Base-by-base conservation (phyloP, 2,329 filamentous ascomycete species). In the Raffaelea arxii region DNA sequence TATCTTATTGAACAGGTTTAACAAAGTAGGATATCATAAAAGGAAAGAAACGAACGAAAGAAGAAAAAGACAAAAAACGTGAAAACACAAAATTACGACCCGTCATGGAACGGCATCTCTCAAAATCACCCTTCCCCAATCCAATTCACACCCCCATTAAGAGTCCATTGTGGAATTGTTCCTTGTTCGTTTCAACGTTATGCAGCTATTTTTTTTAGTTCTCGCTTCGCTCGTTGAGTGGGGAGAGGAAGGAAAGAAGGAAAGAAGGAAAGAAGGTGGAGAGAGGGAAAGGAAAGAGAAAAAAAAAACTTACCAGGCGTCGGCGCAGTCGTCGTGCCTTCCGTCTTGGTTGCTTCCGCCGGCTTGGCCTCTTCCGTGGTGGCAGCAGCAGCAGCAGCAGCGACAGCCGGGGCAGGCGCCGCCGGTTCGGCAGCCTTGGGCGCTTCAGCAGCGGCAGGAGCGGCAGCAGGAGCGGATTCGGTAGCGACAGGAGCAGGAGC, bases 401-500 rank as follows among this genome's bases (percentile, higher is more conserved):
- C 42, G 18, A 55, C 46, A 18, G 53, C 48, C 38, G 54, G 47
- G 25, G 53, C 48, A 36, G 53, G n/a, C n/a, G n/a, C n/a, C n/a
- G n/a, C 46, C 16, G 50, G 46, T 46, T 52, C 52, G 18, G 46
- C 49, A 14, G 49, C 48, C 42, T 44, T 48, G 44, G 46, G 49
- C 12, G 49, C 21, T n/a, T 21, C 16, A 25, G 37, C 46, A 6
- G 43, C 43, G 37, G 49, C 42, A 14, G 49, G 14, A 22, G 36
- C 41, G 16, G 37, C 42, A 14, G 46, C 44, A 23, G 46, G 41
- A 12, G 47, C 42, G 18, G n/a, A n/a, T n/a, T n/a, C n/a, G n/a
- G n/a, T n/a, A n/a, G n/a, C n/a, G n/a, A n/a, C n/a, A n/a, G 56
- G 44, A 18, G 53, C 48, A 40, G 54, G 47, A 25, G 53, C 48